Evolutionary conservation across 805 yeast species (phyloP), one percentile per base, ranked within the genome.

Genomic region (Danielozyma ontarioensis): DNA sequence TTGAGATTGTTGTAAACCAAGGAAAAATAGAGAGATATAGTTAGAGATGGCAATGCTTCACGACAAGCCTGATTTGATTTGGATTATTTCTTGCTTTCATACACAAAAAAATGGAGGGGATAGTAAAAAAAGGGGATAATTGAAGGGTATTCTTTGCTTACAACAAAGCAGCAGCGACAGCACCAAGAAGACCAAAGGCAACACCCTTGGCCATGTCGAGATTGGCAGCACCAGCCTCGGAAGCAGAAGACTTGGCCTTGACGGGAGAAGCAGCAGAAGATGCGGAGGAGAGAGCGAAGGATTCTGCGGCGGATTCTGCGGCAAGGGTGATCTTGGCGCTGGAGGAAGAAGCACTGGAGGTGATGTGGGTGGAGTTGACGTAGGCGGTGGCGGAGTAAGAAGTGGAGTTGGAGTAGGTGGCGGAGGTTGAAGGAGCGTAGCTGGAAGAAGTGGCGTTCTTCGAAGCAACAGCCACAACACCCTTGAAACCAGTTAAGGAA

Each of bases 81-180:
- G n/a, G n/a, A n/a, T n/a, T n/a, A n/a, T n/a, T n/a, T n/a, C n/a
- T n/a, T n/a, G n/a, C n/a, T n/a, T n/a, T n/a, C n/a, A n/a, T n/a
- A n/a, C n/a, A n/a, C n/a, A n/a, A n/a, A n/a, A n/a, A n/a, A n/a
- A n/a, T n/a, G n/a, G n/a, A 22, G 11, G 5, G 13, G 19, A 27
- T 17, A 16, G 18, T 18, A 24, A n/a, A 28, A 25, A 21, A 26
- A 4, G 10, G 7, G 28, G 16, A 24, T 24, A 33, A 16, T 29
- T 12, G 17, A 28, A 10, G 21, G 26, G 16, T 24, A 14, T 16
- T 17, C 15, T 13, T 21, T 25, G 22, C 23, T 29, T n/a, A 36
- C 41, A 27, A 46, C 36, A 44, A 48, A 34, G 52, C 54, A 26
- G 69, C 69, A 22, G 59, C 50, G 12, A 55, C 48, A 21, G 57